Evolutionary conservation across 2,329 filamentous ascomycete species (phyloP).

Genomic region (Phialemoniopsis sp.): DNA sequence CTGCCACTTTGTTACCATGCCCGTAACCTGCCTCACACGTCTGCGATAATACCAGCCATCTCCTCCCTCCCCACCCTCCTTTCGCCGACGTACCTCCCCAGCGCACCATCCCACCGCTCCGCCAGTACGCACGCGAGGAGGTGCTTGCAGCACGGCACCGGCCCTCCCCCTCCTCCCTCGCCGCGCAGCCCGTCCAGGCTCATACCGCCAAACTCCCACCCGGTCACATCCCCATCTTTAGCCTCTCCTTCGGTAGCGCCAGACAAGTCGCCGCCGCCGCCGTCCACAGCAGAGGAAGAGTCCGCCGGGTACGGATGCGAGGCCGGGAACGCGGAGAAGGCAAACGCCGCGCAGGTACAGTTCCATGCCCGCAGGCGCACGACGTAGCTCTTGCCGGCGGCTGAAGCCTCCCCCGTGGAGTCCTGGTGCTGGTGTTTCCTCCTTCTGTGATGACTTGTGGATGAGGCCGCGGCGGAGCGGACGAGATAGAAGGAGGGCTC

Average conservation of each 20-base stretch:
- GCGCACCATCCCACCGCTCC: constrained; percentile 55
- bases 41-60: constrained; percentile 64
- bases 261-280: background rate
- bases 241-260: constrained; percentile 6
- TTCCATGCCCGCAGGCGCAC: constrained; percentile 77
- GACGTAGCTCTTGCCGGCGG: constrained; percentile 47
- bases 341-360: constrained; percentile 84
- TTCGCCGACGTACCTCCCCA: constrained; percentile 54
- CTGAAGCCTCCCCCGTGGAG: constrained; percentile 3
- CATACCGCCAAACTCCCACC: constrained; percentile 24
- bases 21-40: constrained; percentile 20
- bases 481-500: constrained; percentile 53
- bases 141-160: constrained; percentile 75
- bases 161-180: constrained; percentile 19
- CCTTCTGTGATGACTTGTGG: constrained; percentile 16
- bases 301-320: constrained; percentile 5
- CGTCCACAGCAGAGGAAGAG: constrained; percentile 1
- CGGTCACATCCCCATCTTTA: constrained; percentile 1
- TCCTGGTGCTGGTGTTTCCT: constrained; percentile 1
- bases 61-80: constrained; percentile 57
- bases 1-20: too few relatives aligned
- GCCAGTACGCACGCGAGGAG: constrained; percentile 77
- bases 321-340: constrained; percentile 63
- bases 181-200: constrained; percentile 10
- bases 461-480: constrained; percentile 45